Evolutionary conservation across 352 stramenopile species (phyloP), one percentile per base, ranked within the genome.

Genomic region (Globisporangium paroecandrum): DNA sequence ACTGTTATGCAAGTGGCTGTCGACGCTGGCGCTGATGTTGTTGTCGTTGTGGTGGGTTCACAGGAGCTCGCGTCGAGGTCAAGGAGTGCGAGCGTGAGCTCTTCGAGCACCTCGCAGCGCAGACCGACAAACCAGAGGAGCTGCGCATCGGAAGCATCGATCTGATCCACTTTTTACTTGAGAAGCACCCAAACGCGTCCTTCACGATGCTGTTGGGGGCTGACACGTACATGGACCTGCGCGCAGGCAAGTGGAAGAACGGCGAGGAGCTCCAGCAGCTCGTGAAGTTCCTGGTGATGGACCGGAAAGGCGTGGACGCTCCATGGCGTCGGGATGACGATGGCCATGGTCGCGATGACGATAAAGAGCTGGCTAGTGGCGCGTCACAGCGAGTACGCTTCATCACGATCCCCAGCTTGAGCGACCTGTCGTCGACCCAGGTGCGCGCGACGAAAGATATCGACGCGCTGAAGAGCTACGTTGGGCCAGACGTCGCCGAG

Each of bases 221-320:
- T 6, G 90, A 97, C 71, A 95, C 90, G 58, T 97, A 89, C 74
- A 76, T 77, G 7, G 90, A 97, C 69, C 69, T 97, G 58, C 62
- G 85, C 47, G 75, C 78, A 27, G 87, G 87, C 51, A 97, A 97
- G 72, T 97, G 90, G 90, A 97, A 97, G 65, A 71, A 78, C 34
- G 88, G 83, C 3, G 77, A 95, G 20, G 79, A 92, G 66, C 77
- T 97, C 1, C 76, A 89, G 74, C 77, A 77, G 34, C 69, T 87
- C 4, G 75, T 94, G 0, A 78, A 82, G 51, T 61, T 97, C 5
- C 71, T 95, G 12, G 87, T 95, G 29, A 87, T 96, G 62, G 75
- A 78, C 60, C 84, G 87, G 18, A 70, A 87, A 53, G 89, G 88
- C 22, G 69, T 87, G 13, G 81, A 81, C 4, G 75, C 76, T 5